Evolutionary conservation across 2,329 filamentous ascomycete species (phyloP).

Genomic region (Aspergillus quadrilineatus): DNA sequence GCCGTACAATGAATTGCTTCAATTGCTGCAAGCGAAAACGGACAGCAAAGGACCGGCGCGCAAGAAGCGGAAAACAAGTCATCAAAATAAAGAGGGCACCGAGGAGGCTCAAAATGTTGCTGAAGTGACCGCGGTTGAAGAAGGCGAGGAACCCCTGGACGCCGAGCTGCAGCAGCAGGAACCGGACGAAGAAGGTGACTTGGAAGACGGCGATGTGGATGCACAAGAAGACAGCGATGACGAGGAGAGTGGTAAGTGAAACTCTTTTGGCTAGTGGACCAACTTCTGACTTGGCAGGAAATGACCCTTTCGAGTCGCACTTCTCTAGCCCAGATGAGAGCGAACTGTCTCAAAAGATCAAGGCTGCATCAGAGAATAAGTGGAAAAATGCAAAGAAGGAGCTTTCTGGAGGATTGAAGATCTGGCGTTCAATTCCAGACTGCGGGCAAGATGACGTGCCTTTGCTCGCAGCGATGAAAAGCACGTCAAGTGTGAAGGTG

Average conservation of each 20-base stretch:
- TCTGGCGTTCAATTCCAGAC: conserved; percentile 33
- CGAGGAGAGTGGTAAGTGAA: conserved; percentile 34
- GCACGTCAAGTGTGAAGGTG: conserved; percentile 39
- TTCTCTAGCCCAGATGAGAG: conserved; percentile 69
- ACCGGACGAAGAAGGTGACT: conserved; percentile 41
- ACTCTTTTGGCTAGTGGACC: background rate
- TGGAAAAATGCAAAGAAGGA: conserved; percentile 49
- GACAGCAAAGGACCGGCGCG: conserved; percentile 46
- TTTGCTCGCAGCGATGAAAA: conserved; percentile 32
- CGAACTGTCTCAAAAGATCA: conserved; percentile 53
- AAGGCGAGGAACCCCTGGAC: conserved; percentile 35
- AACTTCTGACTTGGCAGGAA: conserved; percentile 33
- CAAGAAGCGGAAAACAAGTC: conserved; percentile 55
- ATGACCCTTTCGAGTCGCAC: conserved; percentile 78
- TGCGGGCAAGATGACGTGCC: conserved; percentile 24
- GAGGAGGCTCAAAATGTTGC: conserved; percentile 26
- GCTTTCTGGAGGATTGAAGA: conserved; percentile 30
- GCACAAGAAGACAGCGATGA: conserved; percentile 33
- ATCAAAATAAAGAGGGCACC: conserved; percentile 28
- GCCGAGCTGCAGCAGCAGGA: conserved; percentile 51
- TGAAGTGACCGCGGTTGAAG: conserved; percentile 27
- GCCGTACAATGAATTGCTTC: conserved; percentile 58
- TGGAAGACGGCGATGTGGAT: conserved; percentile 34
- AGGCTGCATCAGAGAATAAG: conserved; percentile 47
- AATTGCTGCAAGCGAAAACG: conserved; percentile 50